Evolutionary conservation across 495 filamentous ascomycete genomes (phyloP), one percentile per base, ranked within the genome.

Genomic region (Polyplosphaeria fusca): DNA sequence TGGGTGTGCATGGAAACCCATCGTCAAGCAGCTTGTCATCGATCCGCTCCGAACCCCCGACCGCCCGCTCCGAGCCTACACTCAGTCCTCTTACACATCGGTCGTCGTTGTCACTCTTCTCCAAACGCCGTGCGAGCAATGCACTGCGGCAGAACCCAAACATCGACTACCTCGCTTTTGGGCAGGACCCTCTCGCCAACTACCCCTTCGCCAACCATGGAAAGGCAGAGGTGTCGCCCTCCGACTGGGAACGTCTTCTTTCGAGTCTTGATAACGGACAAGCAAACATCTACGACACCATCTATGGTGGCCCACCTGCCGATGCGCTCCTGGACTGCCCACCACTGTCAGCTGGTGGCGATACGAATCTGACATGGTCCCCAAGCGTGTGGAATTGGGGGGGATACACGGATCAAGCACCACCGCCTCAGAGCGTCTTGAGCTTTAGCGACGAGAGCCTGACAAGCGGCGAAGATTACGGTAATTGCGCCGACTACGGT

Each of bases 381-480:
- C 79, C 80, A 4, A 79, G 79, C 35, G 70, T 80, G 14, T 84
- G 78, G 64, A 63, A 67, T 25, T 66, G 57, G 13, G 52, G 52
- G 5, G 35, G 45, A 38, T 32, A 39, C n/a, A 13, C 16, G 12
- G 42, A 63, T 25, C 22, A 47, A 27, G 47, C 39, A 12, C 47
- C 54, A 55, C 68, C 77, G 38, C 69, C 84, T 27, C 85, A 85
- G 59, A 90, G 87, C 52, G 84, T 86, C 23, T 71, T 86, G 30
- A 90, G 86, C 69, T 80, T 88, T 46, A 88, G 85, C 16, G 86
- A 90, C 45, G 88, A 92, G 55, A 88, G 87, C 58, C 66, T 89
- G 64, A 85, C 71, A 4, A 82, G 77, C 42, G 62, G 66, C 11
- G 65, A 62, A 24, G 68, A 66, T 39, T 69, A 67, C 48, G 67